A percentile compares a stretch with the other conserved stretches of the same genome.
Evolutionary conservation across 345 rosid genomes (phyloP).

Genomic region (Turritis glabra): DNA sequence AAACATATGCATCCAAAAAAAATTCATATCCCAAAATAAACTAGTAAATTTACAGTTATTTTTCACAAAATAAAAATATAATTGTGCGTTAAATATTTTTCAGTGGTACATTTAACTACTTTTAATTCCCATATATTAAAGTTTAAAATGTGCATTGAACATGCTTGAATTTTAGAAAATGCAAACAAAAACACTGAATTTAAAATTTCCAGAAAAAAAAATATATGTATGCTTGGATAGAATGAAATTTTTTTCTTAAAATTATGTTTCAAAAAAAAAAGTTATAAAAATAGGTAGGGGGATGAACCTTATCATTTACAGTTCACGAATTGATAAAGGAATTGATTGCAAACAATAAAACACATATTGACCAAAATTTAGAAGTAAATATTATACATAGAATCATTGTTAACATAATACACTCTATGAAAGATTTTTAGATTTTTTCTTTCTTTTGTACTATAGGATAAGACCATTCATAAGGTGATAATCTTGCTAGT

Average conservation of each 20-base stretch:
- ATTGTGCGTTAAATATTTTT: too few relatives aligned
- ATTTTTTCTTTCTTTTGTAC: neutral
- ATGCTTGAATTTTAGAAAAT: neutral
- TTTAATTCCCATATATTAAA: neutral
- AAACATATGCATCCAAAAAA: neutral
- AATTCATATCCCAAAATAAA: neutral
- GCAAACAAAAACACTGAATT: neutral
- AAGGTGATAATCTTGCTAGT: neutral
- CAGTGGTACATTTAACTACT: neutral
- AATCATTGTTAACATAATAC: neutral
- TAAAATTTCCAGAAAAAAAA: neutral
- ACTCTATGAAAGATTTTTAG: neutral
- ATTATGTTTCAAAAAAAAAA: neutral
- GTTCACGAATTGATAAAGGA: neutral
- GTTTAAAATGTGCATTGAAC: neutral
- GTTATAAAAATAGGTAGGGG: neutral
- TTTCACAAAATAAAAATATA: too few relatives aligned
- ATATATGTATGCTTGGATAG: neutral
- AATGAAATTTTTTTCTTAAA: neutral
- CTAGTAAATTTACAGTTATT: too few relatives aligned
- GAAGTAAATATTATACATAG: neutral
- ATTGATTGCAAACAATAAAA: neutral
- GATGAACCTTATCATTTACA: neutral
- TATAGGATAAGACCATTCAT: conserved; percentile 3
- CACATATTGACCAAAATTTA: neutral